A percentile compares a stretch with the other conserved stretches of the same genome.
Conservation (phyloP, 2,329 filamentous ascomycete genomes). For the Stagonosporopsis vannaccii region DNA sequence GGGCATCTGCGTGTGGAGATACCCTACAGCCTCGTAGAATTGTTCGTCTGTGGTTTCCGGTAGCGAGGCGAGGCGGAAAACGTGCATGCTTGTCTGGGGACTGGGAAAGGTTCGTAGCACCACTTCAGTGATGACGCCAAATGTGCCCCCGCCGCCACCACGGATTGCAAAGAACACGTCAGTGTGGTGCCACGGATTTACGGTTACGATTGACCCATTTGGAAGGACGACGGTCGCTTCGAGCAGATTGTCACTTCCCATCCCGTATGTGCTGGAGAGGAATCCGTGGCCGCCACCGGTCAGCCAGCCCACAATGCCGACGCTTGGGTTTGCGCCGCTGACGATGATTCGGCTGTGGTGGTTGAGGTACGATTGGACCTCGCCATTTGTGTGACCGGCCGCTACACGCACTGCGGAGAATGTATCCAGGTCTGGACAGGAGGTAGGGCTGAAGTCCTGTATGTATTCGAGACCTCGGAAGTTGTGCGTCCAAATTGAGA, state of each 20-base stretch:
- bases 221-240: conserved; percentile 48
- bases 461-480: conserved; percentile 34
- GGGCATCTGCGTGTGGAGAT: conserved; percentile 32
- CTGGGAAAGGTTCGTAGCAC: conserved; percentile 28
- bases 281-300: conserved; percentile 50
- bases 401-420: conserved; percentile 27
- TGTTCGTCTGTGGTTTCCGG: conserved; percentile 11
- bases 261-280: conserved; percentile 47
- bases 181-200: conserved; percentile 35
- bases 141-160: conserved; percentile 53
- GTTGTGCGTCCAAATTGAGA: conserved; percentile 42
- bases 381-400: conserved; percentile 31
- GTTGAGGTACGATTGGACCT: conserved; percentile 25
- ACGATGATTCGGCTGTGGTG: conserved; percentile 26
- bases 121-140: conserved; percentile 46
- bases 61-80: conserved; percentile 22
- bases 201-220: conserved; percentile 16
- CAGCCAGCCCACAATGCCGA: conserved; percentile 52
- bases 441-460: conserved; percentile 25
- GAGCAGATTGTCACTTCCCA: conserved; percentile 48
- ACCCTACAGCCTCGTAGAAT: conserved; percentile 32
- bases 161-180: conserved; percentile 53
- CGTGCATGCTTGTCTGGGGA: conserved; percentile 40
- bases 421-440: conserved; percentile 16
- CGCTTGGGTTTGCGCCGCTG: conserved; percentile 36